Evolutionary conservation across 345 rosid genomes (phyloP), one percentile per base, ranked within the genome.

Genomic region (Diplotaxis tenuifolia): DNA sequence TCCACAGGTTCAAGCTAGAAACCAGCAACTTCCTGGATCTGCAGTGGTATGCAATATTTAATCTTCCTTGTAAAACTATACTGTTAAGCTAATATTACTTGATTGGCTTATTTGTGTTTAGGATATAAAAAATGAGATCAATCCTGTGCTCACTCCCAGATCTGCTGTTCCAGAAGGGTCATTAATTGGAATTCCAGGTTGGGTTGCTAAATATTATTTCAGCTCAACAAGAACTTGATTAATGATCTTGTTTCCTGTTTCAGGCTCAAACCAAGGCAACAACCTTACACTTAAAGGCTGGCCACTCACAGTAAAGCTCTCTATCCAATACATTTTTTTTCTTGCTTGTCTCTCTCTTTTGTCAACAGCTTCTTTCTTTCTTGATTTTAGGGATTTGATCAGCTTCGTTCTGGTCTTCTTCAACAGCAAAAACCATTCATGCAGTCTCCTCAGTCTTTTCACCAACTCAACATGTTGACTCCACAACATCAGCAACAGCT

Each of bases 401-500:
- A 80, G 15, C 81, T 94, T 50, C 89, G 89, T 29, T 27, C 93
- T 75, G 93, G 96, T 58, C 73, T 84, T 20, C 96, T 89, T 69
- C 98, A 88, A 62, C 96, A 73, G 76, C 96, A 88, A 79, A 94
- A 94, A 77, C 82, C 97, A 73, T 94, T 82, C 78, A 85, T 94
- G 68, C 99, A 90, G 83, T 78, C 91, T 72, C 92, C 92, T 28
- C 97, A 89, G 79, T 84, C 97, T 22, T 94, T 86, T 82, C 95
- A 87, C 74, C 99, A 88, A 72, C 83, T 92, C 76, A 97, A 88
- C 83, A 92, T 92, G 97, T 60, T 92, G 80, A 56, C 91, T 54
- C 96, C 94, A 16, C 98, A 91, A 67, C 99, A 94, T 64, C 98
- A 89, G 78, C 98, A 92, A 79, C 98, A 93, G 79, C 93, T 94